phyloP scores from a whole-genome alignment of 1,284 basidiomycete species.

The Coniferiporia sulphurascens region DNA sequence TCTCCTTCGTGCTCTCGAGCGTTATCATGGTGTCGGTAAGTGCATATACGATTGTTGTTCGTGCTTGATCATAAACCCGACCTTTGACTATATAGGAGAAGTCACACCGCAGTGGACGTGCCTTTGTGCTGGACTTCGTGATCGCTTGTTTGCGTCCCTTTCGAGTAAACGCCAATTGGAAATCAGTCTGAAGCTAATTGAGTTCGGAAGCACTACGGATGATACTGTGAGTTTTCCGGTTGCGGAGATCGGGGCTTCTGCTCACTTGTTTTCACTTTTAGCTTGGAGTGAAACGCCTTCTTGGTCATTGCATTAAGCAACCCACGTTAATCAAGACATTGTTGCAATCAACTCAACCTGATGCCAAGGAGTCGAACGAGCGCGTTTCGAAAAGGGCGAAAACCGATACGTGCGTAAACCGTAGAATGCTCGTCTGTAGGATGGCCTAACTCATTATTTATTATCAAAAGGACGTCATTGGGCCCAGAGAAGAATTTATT shows the following conservation, averaged over 20 bases:
- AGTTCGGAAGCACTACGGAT: slow-evolving; percentile 39
- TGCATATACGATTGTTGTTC: slow-evolving; percentile 3
- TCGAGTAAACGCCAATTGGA: slow-evolving; percentile 48
- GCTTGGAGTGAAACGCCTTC: slow-evolving; percentile 43
- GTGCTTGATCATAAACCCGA: no score
- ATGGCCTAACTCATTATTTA: background rate
- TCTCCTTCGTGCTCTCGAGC: slow-evolving; percentile 41
- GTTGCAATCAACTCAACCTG: slow-evolving; percentile 50
- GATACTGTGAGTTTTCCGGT: slow-evolving; percentile 39
- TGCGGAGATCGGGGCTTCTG: background rate
- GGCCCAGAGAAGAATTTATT: slow-evolving; percentile 26
- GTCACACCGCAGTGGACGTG: slow-evolving; percentile 31
- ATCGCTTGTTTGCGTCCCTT: slow-evolving; percentile 49
- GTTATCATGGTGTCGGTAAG: slow-evolving; percentile 45
- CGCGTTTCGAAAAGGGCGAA: slow-evolving; percentile 61
- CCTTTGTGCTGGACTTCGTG: slow-evolving; percentile 41
- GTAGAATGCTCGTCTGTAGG: background rate
- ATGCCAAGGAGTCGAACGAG: slow-evolving; percentile 34
- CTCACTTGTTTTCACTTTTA: slow-evolving; percentile 31
- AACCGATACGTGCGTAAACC: slow-evolving; percentile 45
- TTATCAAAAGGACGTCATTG: background rate
- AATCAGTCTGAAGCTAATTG: slow-evolving; percentile 50
- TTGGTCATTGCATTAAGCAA: slow-evolving; percentile 45
- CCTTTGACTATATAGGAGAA: background rate
- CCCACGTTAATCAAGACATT: slow-evolving; percentile 53